Conservation (phyloP, 257 asterid genomes). For the Voacanga thouarsii region DNA sequence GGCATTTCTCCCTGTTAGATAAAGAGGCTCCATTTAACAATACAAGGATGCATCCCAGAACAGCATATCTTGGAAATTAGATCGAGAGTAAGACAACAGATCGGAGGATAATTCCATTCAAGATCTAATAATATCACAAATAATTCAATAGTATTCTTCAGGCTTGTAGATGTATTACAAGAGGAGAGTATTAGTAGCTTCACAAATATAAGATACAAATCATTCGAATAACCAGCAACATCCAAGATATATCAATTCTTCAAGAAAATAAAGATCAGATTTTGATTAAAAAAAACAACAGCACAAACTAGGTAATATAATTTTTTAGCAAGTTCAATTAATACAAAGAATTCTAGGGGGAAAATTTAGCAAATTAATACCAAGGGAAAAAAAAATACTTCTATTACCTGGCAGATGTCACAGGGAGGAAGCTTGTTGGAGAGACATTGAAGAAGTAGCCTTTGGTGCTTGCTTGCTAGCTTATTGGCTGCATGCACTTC, state of each 20-base stretch:
- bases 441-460: conserved; percentile 78
- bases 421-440: conserved; percentile 87
- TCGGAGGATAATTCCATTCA: not conserved
- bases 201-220: not conserved
- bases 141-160: not conserved
- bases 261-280: not conserved
- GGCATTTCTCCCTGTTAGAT: too few relatives aligned
- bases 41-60: not conserved
- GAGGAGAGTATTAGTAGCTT: too few relatives aligned
- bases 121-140: not conserved
- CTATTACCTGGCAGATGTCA: conserved; percentile 86
- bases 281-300: not conserved
- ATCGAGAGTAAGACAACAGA: not conserved
- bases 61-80: not conserved
- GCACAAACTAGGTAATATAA: not conserved
- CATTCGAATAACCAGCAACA: not conserved
- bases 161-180: not conserved
- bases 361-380: not conserved
- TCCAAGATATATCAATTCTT: not conserved
- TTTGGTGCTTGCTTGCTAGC: conserved; percentile 94
- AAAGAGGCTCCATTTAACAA: not conserved
- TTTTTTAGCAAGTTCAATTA: not conserved
- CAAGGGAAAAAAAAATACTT: not conserved
- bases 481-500: conserved; percentile 94
- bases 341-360: not conserved